phyloP scores from a whole-genome alignment of 2,329 filamentous ascomycete species.

The Ophiostoma angusticollis region DNA sequence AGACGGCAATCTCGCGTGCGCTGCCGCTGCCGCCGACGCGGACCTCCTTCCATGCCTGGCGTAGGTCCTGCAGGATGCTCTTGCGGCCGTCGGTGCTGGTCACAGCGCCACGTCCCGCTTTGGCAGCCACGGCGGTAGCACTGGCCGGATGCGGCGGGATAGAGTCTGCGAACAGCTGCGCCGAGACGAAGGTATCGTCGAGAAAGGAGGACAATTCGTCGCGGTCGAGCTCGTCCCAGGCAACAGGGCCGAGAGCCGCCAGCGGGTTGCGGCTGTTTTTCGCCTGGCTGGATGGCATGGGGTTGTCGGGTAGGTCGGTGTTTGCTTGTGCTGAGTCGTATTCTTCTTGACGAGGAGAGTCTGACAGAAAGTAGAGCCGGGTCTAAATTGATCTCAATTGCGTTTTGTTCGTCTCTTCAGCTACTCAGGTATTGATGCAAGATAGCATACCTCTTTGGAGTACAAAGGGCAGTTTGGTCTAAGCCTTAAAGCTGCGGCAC shows the following conservation, averaged over 20 bases:
- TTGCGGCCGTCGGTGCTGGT: constrained; percentile 31
- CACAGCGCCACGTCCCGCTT: neutral
- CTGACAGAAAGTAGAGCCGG: too few species aligned
- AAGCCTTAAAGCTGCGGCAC: too few species aligned
- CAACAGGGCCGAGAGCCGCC: constrained; percentile 37
- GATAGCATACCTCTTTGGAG: too few species aligned
- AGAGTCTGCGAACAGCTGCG: constrained; percentile 13
- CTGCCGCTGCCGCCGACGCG: constrained; percentile 62
- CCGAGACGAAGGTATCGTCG: constrained; percentile 10
- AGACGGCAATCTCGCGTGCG: constrained; percentile 62
- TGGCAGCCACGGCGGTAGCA: neutral
- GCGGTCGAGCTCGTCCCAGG: constrained; percentile 28
- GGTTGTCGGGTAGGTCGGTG: too few species aligned
- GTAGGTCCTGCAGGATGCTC: constrained; percentile 34
- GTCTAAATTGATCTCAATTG: too few species aligned
- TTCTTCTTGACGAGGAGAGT: too few species aligned
- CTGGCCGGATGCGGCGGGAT: constrained; percentile 6
- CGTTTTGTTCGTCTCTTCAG: too few species aligned
- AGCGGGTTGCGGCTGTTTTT: constrained; percentile 32
- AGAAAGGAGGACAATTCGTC: constrained; percentile 8
- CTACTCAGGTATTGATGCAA: too few species aligned
- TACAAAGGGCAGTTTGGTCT: too few species aligned
- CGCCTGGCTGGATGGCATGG: too few species aligned
- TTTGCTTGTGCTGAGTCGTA: too few species aligned
- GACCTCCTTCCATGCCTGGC: constrained; percentile 77